Percentiles rank a stretch among this genome's conserved stretches.
Evolutionary conservation across 805 yeast species (phyloP).

Genomic region (Myxozyma neotropica): DNA sequence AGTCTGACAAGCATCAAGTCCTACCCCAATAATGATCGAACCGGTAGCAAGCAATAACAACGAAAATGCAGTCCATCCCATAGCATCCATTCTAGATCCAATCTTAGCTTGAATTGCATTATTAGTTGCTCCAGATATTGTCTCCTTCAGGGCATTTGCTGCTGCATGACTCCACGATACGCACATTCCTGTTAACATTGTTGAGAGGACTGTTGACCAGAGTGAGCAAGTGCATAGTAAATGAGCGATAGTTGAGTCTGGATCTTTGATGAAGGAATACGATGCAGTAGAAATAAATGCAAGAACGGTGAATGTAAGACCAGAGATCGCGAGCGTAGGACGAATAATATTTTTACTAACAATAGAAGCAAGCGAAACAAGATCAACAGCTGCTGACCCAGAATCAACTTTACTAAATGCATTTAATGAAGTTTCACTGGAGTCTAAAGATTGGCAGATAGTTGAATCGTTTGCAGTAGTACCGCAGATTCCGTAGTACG

Average conservation of each 20-base stretch:
- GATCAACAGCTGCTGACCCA: slow-evolving; percentile 22
- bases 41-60: slow-evolving; percentile 15
- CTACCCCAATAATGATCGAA: slow-evolving; percentile 11
- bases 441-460: background rate
- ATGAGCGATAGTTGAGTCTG: slow-evolving; percentile 14
- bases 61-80: slow-evolving; percentile 31
- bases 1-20: background rate
- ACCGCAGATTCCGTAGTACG: slow-evolving; percentile 32
- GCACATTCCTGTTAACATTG: slow-evolving; percentile 24
- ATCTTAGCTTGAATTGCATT: slow-evolving; percentile 16
- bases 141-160: slow-evolving; percentile 16
- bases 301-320: slow-evolving; percentile 40
- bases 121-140: slow-evolving; percentile 10
- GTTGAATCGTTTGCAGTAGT: slow-evolving; percentile 8
- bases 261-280: background rate
- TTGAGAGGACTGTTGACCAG: slow-evolving; percentile 22
- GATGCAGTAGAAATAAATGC: slow-evolving; percentile 31
- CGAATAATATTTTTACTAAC: slow-evolving; percentile 41
- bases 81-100: slow-evolving; percentile 27
- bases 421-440: background rate
- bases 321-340: slow-evolving; percentile 49
- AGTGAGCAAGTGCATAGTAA: slow-evolving; percentile 6
- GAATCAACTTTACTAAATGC: slow-evolving; percentile 6
- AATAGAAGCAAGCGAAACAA: slow-evolving; percentile 21
- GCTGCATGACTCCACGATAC: slow-evolving; percentile 27